Evolutionary conservation across 2,329 filamentous ascomycete genomes (phyloP).

Genomic region (Epichloe sylvatica): DNA sequence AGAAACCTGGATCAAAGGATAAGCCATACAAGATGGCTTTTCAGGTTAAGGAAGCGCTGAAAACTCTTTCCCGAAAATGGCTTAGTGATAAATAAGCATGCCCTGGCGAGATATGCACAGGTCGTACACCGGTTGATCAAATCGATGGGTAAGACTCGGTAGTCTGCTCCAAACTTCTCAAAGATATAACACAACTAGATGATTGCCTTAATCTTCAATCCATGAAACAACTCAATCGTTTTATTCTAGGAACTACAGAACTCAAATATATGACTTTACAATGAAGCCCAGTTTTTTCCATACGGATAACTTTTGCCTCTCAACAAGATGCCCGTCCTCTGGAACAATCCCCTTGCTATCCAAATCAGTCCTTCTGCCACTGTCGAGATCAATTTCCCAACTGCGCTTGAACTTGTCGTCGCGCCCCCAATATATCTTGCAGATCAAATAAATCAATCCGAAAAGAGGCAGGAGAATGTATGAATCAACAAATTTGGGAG

Average conservation of each 20-base stretch:
- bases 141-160: too few species aligned
- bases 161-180: too few species aligned
- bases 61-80: too few species aligned
- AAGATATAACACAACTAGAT: too few species aligned
- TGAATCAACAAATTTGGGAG: slow-evolving; percentile 46
- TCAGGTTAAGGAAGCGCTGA: too few species aligned
- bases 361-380: slow-evolving; percentile 40
- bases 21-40: too few species aligned
- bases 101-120: too few species aligned
- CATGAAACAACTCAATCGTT: too few species aligned
- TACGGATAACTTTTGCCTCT: slow-evolving; percentile 18
- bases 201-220: too few species aligned
- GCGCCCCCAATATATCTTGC: slow-evolving; percentile 37
- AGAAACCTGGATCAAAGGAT: too few species aligned
- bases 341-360: slow-evolving; percentile 25
- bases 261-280: slow-evolving; percentile 17
- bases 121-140: too few species aligned
- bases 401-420: slow-evolving; percentile 36
- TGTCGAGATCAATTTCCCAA: slow-evolving; percentile 41
- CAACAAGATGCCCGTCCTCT: slow-evolving; percentile 17
- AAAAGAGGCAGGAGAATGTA: slow-evolving; percentile 50
- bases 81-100: too few species aligned
- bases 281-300: slow-evolving; percentile 32
- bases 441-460: slow-evolving; percentile 38
- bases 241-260: slow-evolving; percentile 13